Percentiles rank a stretch among this genome's conserved stretches.
These are phyloP conservation scores for Carallia pectinifolia DNA, from an alignment of 345 rosid genomes.

Conservation along the genomic window DNA sequence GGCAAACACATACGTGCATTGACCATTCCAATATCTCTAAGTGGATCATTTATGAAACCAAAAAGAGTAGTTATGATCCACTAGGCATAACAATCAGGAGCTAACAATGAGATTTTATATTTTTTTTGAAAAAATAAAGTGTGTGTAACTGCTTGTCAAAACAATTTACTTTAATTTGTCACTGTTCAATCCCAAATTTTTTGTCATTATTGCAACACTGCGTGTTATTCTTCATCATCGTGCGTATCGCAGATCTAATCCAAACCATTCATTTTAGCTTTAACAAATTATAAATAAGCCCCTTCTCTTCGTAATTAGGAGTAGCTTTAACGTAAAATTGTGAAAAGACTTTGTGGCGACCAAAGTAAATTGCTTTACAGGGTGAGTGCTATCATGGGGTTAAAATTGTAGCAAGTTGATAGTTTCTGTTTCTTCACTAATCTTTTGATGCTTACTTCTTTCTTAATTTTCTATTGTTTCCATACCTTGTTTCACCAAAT, in stretches of 20 bases:
- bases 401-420: background rate
- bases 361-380: background rate
- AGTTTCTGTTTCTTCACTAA: background rate
- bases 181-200: background rate
- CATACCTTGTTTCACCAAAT: too few relatives aligned
- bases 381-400: background rate
- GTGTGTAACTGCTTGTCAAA: too few relatives aligned
- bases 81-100: too few relatives aligned
- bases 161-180: too few relatives aligned
- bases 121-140: too few relatives aligned
- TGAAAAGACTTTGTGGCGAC: background rate
- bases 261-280: slow-evolving; percentile 2
- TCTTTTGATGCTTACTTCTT: background rate
- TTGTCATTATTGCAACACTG: background rate
- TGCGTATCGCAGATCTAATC: background rate
- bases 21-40: too few relatives aligned
- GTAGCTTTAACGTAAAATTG: background rate
- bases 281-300: slow-evolving; percentile 1
- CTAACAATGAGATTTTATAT: too few relatives aligned
- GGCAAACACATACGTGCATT: too few relatives aligned
- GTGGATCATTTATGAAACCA: too few relatives aligned
- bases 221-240: background rate
- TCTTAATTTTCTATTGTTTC: too few relatives aligned
- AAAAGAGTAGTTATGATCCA: too few relatives aligned
- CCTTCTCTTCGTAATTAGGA: background rate